Evolutionary conservation across 2,329 filamentous ascomycete species (phyloP).

Genomic region (Aplosporella prunicola): DNA sequence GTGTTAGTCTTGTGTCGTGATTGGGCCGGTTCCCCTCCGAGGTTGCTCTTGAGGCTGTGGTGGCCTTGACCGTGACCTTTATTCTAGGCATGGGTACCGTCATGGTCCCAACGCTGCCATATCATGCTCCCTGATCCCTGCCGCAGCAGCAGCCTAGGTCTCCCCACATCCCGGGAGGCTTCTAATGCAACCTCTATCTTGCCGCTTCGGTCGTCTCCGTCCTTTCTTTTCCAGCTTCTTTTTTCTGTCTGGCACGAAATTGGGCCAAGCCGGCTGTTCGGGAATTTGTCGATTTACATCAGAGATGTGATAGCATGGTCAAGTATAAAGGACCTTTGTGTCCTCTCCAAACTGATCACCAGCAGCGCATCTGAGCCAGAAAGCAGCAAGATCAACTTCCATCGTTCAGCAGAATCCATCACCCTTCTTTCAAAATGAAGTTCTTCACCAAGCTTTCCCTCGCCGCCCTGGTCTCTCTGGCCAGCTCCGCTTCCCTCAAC

Average conservation of each 20-base stretch:
- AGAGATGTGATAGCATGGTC: too few relatives aligned
- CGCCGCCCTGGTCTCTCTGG: background rate
- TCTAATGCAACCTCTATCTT: conserved; percentile 8
- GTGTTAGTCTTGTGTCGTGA: too few relatives aligned
- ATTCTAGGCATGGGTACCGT: too few relatives aligned
- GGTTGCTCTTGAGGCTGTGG: too few relatives aligned
- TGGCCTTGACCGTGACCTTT: too few relatives aligned
- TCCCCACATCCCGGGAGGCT: background rate
- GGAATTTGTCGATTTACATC: too few relatives aligned
- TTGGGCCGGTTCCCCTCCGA: too few relatives aligned
- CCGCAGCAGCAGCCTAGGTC: too few relatives aligned
- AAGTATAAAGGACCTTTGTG: conserved; percentile 2
- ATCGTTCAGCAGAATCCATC: conserved; percentile 2
- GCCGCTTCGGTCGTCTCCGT: conserved; percentile 6
- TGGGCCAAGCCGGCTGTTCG: conserved; percentile 2
- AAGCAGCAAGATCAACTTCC: conserved; percentile 1
- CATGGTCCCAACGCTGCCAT: too few relatives aligned
- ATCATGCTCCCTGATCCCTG: too few relatives aligned
- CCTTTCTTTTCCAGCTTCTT: conserved; percentile 1
- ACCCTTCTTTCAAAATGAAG: conserved; percentile 1
- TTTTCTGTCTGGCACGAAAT: conserved; percentile 3
- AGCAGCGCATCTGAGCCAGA: conserved; percentile 10
- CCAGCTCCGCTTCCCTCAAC: background rate
- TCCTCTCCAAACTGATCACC: background rate
- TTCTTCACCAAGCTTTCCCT: background rate